Base-by-base conservation (phyloP, 805 yeast genomes). In the Blastobotrys mokoenaii region DNA sequence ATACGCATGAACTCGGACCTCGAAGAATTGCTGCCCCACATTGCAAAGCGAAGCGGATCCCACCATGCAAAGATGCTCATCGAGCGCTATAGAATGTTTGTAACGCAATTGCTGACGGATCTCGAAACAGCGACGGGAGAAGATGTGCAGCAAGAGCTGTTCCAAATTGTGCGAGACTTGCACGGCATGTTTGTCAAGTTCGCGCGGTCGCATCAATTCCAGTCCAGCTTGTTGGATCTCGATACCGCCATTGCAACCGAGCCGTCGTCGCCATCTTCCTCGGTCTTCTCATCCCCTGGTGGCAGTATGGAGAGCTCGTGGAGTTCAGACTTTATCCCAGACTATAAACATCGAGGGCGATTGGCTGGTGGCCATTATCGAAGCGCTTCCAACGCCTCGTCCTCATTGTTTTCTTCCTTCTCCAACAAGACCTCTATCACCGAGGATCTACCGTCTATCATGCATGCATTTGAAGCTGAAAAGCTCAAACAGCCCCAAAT, bases 1-100 rank as follows among this genome's bases (percentile, higher is more conserved):
- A 51, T 61, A 39, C 57, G 58, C 37, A 61, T 61, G 40, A 55
- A 60, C 49, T 53, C 52, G 41, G 65, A 61, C 44, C 50, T 61
- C 17, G 47, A 51, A 10, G 54, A 43, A 17, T 29, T 58, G 29
- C 17, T 53, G 35, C 39, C 27, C 41, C 44, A 54, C 22, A 27
- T 52, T 20, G 34, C 49, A n/a, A 16, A 31, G 10, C 12, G 20
- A 4, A 12, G 11, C 17, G 22, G 22, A 7, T 10, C 12, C 6
- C 17, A 12, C 30, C 5, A 8, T 7, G 31, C 5, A 5, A 16
- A 16, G 8, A 54, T 61, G 16, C 46, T 59, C 9, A 49, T 59
- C 2, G 46, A 43, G 40, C 51, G 51, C 33, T 60, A 58, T 45
- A 42, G 57, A 15, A 41, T 46, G 34, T 60, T 60, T 54, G 63